Percentiles rank a stretch among this genome's conserved stretches.
Evolutionary conservation across 768 basidiomycete species (phyloP).

Genomic region (Floccularia luteovirens): DNA sequence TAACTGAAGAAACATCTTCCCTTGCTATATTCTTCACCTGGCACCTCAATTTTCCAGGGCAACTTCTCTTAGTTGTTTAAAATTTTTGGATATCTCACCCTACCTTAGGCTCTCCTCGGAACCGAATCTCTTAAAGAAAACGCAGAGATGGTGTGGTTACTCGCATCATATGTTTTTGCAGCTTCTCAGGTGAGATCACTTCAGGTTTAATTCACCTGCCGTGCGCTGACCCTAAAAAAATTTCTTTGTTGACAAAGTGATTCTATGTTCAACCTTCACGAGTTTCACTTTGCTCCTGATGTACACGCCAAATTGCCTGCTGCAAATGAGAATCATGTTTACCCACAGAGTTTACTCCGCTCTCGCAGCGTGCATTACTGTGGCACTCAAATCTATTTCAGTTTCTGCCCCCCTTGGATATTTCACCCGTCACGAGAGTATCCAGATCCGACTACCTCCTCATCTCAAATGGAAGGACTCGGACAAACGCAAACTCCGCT

Average conservation of each 20-base stretch:
- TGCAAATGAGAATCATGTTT: too few species aligned
- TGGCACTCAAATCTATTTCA: too few species aligned
- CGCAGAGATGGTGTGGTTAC: conserved; percentile 22
- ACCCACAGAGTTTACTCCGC: conserved; percentile 19
- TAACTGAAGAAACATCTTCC: too few species aligned
- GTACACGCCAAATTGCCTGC: conserved; percentile 9
- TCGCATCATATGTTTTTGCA: conserved; percentile 40
- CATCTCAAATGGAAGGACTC: conserved; percentile 26
- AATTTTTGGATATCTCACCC: too few species aligned
- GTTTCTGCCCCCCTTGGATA: conserved; percentile 41
- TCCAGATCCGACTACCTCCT: conserved; percentile 25
- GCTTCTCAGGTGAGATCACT: conserved; percentile 36
- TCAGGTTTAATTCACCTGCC: too few species aligned
- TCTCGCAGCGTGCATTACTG: too few species aligned
- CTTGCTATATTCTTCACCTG: conserved; percentile 43
- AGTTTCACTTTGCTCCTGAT: conserved; percentile 6
- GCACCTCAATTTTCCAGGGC: conserved; percentile 33
- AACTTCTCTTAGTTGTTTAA: too few species aligned
- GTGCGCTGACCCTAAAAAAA: too few species aligned
- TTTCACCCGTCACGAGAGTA: conserved; percentile 32
- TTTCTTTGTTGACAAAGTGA: too few species aligned
- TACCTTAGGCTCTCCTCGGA: too few species aligned
- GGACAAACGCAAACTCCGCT: conserved; percentile 19
- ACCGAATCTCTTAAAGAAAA: too few species aligned
- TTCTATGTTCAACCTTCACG: too few species aligned